Conservation (phyloP, 768 basidiomycete species). For the Boletus subcaerulescens region DNA sequence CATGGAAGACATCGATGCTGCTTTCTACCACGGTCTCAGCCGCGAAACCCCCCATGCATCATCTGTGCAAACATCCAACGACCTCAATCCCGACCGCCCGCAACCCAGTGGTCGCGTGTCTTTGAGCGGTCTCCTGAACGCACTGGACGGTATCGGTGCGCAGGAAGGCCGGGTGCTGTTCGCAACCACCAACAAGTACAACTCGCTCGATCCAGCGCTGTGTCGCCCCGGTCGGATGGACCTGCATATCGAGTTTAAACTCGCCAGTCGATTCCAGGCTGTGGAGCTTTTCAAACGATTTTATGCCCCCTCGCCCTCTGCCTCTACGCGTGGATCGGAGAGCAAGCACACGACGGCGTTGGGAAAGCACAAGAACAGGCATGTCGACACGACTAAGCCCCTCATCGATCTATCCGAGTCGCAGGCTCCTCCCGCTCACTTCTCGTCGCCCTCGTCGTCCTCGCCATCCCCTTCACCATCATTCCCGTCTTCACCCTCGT, state of each 20-base stretch:
- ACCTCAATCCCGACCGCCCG: slow-evolving; percentile 15
- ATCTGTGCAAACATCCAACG: background rate
- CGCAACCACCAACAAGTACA: slow-evolving; percentile 76
- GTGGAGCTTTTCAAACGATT: slow-evolving; percentile 64
- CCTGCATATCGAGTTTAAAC: slow-evolving; percentile 70
- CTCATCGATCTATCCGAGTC: slow-evolving; percentile 20
- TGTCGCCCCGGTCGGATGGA: slow-evolving; percentile 81
- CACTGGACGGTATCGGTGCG: slow-evolving; percentile 76
- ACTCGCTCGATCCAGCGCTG: slow-evolving; percentile 67
- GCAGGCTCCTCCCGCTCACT: background rate
- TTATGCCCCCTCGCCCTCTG: slow-evolving; percentile 44
- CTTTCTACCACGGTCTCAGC: slow-evolving; percentile 49
- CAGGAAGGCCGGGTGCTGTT: slow-evolving; percentile 82
- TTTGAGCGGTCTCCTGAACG: slow-evolving; percentile 72
- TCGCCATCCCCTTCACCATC: background rate
- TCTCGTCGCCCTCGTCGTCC: background rate
- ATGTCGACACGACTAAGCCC: background rate
- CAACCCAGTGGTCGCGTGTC: slow-evolving; percentile 41
- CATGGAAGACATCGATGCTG: slow-evolving; percentile 85
- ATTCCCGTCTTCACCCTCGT: background rate
- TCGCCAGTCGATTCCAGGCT: slow-evolving; percentile 68
- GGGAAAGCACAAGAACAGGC: background rate
- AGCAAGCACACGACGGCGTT: background rate
- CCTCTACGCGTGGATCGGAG: background rate
- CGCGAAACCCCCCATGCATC: slow-evolving; percentile 24